Conservation (phyloP, 352 stramenopile species). For the Pythium guiyangense region DNA sequence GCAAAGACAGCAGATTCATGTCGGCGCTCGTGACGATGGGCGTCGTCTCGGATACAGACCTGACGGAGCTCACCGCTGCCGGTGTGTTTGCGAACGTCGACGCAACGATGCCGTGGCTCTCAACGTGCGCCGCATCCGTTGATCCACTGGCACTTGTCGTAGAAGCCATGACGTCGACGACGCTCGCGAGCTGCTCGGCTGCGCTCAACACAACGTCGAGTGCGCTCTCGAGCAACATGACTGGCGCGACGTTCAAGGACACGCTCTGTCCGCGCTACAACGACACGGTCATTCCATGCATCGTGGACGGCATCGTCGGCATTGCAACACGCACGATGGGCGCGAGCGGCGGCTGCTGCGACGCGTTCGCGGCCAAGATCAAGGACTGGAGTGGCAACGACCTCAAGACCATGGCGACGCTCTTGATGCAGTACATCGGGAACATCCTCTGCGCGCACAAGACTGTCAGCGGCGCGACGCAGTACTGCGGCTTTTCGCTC, state of each 20-base stretch:
- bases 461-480: slow-evolving; percentile 12
- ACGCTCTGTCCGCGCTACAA: slow-evolving; percentile 24
- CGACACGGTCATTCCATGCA: slow-evolving; percentile 27
- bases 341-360: slow-evolving; percentile 27
- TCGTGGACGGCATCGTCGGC: slow-evolving; percentile 26
- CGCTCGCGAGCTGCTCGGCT: slow-evolving; percentile 21
- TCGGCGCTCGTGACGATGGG: slow-evolving; percentile 1
- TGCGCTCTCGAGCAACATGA: slow-evolving; percentile 6
- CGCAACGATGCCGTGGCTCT: slow-evolving; percentile 27
- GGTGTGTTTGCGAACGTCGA: slow-evolving; percentile 22
- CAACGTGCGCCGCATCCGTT: slow-evolving; percentile 33
- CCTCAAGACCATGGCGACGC: slow-evolving; percentile 22
- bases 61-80: slow-evolving; percentile 11
- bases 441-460: slow-evolving; percentile 33
- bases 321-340: slow-evolving; percentile 16
- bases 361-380: slow-evolving; percentile 32
- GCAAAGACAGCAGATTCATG: slow-evolving; percentile 17
- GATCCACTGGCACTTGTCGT: slow-evolving; percentile 21
- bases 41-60: not conserved
- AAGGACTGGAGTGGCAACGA: slow-evolving; percentile 26
- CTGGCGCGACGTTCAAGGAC: slow-evolving; percentile 6
- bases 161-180: slow-evolving; percentile 12
- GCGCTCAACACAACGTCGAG: slow-evolving; percentile 13
- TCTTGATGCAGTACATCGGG: slow-evolving; percentile 19
- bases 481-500: slow-evolving; percentile 34